These are phyloP conservation scores for Gymnopus androsaceus DNA, from an alignment of 1,284 basidiomycete genomes.

Conservation along the genomic window DNA sequence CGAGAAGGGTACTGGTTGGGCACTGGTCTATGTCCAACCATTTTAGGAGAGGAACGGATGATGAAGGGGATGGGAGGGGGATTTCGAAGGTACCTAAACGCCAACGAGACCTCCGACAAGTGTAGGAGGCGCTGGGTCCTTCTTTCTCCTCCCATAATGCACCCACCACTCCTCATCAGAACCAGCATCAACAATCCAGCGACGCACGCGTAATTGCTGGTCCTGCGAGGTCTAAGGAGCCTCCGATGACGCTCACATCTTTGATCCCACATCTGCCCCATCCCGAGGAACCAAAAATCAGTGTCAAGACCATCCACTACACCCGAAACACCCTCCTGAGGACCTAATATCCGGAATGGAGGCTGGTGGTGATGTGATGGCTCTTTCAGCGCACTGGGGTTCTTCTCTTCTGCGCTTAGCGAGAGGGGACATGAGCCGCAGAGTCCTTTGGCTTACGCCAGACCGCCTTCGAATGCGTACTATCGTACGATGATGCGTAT, in stretches of 20 bases:
- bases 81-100: too few relatives aligned
- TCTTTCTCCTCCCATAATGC: slow-evolving; percentile 38
- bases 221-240: slow-evolving; percentile 37
- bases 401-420: slow-evolving; percentile 33
- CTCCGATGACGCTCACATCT: slow-evolving; percentile 45
- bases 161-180: slow-evolving; percentile 53
- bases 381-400: slow-evolving; percentile 33
- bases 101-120: slow-evolving; percentile 36
- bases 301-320: slow-evolving; percentile 48
- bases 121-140: slow-evolving; percentile 29
- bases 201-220: slow-evolving; percentile 45
- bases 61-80: too few relatives aligned
- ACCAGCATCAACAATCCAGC: too few relatives aligned
- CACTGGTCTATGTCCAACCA: too few relatives aligned
- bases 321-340: slow-evolving; percentile 28
- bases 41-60: too few relatives aligned
- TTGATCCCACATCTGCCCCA: slow-evolving; percentile 74
- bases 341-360: slow-evolving; percentile 58
- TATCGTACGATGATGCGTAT: slow-evolving; percentile 16
- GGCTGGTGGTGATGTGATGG: slow-evolving; percentile 22
- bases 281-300: slow-evolving; percentile 67
- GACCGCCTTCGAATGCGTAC: slow-evolving; percentile 1
- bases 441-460: too few relatives aligned
- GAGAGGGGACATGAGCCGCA: slow-evolving; percentile 20
- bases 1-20: too few relatives aligned